Evolutionary conservation across 1,284 basidiomycete genomes (phyloP).

Genomic region (Ustilago shanxiensis): DNA sequence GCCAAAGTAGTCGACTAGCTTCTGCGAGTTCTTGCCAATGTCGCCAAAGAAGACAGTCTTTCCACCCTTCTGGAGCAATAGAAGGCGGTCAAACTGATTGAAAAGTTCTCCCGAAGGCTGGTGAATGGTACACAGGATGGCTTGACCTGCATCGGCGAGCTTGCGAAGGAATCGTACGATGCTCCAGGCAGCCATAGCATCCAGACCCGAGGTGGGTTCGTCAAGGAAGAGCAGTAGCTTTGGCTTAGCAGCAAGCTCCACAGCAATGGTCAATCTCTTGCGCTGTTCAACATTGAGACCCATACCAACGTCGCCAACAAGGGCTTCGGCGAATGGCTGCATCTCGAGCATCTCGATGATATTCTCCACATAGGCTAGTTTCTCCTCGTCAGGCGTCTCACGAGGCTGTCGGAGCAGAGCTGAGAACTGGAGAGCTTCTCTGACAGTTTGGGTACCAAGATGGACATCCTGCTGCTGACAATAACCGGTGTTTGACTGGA

Average conservation of each 20-base stretch:
- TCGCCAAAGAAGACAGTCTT: constrained; percentile 76
- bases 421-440: constrained; percentile 63
- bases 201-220: constrained; percentile 65
- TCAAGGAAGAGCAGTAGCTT: constrained; percentile 65
- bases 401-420: constrained; percentile 59
- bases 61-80: constrained; percentile 61
- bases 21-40: constrained; percentile 75
- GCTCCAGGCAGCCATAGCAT: constrained; percentile 55
- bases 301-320: constrained; percentile 54
- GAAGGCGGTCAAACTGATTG: constrained; percentile 59
- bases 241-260: constrained; percentile 64
- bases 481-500: constrained; percentile 60
- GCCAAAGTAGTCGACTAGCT: constrained; percentile 80
- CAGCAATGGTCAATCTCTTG: constrained; percentile 63
- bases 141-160: constrained; percentile 66
- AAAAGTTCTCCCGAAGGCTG: constrained; percentile 69
- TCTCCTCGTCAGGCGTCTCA: constrained; percentile 51
- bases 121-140: constrained; percentile 71
- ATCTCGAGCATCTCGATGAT: constrained; percentile 62
- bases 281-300: constrained; percentile 64
- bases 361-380: constrained; percentile 58
- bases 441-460: constrained; percentile 51
- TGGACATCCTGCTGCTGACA: constrained; percentile 64
- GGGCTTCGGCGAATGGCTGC: constrained; percentile 57
- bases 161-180: constrained; percentile 68